Conservation (phyloP, 2,329 filamentous ascomycete species). For the Colletotrichum sp. region DNA sequence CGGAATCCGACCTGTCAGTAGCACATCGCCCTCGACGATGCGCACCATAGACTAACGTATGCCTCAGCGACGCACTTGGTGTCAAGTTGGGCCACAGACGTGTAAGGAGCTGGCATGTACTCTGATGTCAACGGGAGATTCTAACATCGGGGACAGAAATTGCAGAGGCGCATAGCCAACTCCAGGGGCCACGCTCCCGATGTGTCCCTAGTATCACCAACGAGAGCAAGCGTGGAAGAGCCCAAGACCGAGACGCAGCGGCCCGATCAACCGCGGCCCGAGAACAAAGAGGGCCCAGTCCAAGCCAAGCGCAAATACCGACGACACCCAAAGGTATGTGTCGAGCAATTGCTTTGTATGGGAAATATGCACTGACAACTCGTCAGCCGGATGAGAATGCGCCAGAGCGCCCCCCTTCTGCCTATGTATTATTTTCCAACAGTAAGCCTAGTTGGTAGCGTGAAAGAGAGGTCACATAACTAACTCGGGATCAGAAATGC, state of each 20-base stretch:
- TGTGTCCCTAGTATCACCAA: conserved; percentile 53
- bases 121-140: rapidly evolving
- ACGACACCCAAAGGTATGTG: conserved; percentile 75
- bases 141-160: conserved; percentile 57
- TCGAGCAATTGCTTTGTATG: not conserved
- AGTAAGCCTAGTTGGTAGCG: conserved; percentile 55
- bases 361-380: not conserved
- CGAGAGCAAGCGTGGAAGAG: conserved; percentile 58
- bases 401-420: conserved; percentile 79
- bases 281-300: conserved; percentile 36
- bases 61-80: conserved; percentile 67
- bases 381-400: conserved; percentile 76
- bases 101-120: conserved; percentile 51
- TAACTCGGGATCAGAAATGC: conserved; percentile 61
- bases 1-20: conserved; percentile 79
- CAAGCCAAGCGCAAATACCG: conserved; percentile 76
- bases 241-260: conserved; percentile 58
- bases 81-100: conserved; percentile 83
- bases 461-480: not conserved
- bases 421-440: conserved; percentile 86
- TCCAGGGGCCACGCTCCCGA: conserved; percentile 67
- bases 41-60: not conserved
- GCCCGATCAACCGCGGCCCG: conserved; percentile 52
- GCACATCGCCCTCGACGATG: not conserved
- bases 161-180: conserved; percentile 83